A percentile compares a stretch with the other conserved stretches of the same genome.
These are phyloP conservation scores for Aspergillus fumigatiaffinis DNA, from an alignment of 2,329 filamentous ascomycete genomes.

Conservation along the genomic window DNA sequence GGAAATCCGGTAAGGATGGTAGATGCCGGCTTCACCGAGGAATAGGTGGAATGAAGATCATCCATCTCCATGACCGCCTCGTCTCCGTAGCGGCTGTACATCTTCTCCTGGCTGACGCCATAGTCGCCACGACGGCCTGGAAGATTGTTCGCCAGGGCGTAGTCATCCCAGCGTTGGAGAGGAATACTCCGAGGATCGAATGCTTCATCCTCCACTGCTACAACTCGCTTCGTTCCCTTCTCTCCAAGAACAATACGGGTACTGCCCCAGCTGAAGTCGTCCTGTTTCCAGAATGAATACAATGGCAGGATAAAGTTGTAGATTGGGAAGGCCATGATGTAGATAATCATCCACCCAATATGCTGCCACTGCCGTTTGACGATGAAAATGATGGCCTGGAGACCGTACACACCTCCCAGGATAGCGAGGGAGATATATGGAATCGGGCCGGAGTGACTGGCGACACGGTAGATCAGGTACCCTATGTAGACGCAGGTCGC, in stretches of 20 bases:
- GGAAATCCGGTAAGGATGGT: slow-evolving; percentile 85
- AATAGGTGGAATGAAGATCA: slow-evolving; percentile 95
- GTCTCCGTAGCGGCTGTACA: slow-evolving; percentile 62
- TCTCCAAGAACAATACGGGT: slow-evolving; percentile 96
- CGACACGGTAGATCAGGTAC: slow-evolving; percentile 80
- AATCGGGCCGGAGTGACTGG: slow-evolving; percentile 67
- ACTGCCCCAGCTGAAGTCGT: slow-evolving; percentile 98
- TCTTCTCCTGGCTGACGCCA: slow-evolving; percentile 60
- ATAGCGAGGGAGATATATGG: slow-evolving; percentile 85
- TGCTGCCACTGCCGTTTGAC: slow-evolving; percentile 98
- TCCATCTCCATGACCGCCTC: slow-evolving; percentile 86
- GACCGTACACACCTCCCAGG: slow-evolving; percentile 86
- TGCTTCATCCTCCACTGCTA: slow-evolving; percentile 75
- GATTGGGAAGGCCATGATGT: slow-evolving; percentile 90
- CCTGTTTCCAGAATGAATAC: slow-evolving; percentile 99
- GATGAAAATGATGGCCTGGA: slow-evolving; percentile 94
- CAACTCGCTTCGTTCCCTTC: slow-evolving; percentile 83
- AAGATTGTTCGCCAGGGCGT: slow-evolving; percentile 78
- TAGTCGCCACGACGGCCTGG: slow-evolving; percentile 78
- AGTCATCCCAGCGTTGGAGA: slow-evolving; percentile 95
- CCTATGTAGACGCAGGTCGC: slow-evolving; percentile 81
- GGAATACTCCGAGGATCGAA: slow-evolving; percentile 93
- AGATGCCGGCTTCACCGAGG: slow-evolving; percentile 78
- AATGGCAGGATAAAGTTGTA: slow-evolving; percentile 87
- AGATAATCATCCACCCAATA: slow-evolving; percentile 99